phyloP scores from a whole-genome alignment of 164 flowering plant species.

The grape (Vitis vinifera) region DNA sequence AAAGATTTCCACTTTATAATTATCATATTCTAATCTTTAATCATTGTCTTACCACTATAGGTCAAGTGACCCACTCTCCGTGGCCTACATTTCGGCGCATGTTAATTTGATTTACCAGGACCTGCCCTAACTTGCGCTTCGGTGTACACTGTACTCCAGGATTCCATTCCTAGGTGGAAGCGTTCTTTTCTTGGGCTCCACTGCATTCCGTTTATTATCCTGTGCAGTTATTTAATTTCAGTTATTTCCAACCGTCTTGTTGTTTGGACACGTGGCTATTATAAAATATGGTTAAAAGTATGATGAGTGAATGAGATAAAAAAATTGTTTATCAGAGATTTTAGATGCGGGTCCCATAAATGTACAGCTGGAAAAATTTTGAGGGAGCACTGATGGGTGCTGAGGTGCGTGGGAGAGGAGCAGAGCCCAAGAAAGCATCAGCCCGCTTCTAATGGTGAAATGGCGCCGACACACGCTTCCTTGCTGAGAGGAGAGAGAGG shows the following conservation, averaged over 20 bases:
- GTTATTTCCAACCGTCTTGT: no score
- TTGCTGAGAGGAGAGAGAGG: background rate
- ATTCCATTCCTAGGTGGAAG: background rate
- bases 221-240: no score
- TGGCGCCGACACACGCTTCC: constrained; percentile 12
- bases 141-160: background rate
- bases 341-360: no score
- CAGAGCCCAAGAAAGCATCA: background rate
- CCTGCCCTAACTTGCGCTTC: background rate
- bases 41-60: background rate
- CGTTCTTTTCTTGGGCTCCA: no score
- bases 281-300: no score
- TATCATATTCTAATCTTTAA: background rate
- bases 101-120: background rate
- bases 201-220: no score
- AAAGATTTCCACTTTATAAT: no score
- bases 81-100: constrained; percentile 12
- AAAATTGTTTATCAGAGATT: no score
- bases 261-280: no score
- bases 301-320: no score
- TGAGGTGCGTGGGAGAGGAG: background rate
- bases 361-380: no score
- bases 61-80: background rate
- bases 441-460: background rate
- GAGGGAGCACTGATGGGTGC: no score